Evolutionary conservation across 2,329 filamentous ascomycete species (phyloP), one percentile per base, ranked within the genome.

Genomic region (Simplicillium aogashimaense): DNA sequence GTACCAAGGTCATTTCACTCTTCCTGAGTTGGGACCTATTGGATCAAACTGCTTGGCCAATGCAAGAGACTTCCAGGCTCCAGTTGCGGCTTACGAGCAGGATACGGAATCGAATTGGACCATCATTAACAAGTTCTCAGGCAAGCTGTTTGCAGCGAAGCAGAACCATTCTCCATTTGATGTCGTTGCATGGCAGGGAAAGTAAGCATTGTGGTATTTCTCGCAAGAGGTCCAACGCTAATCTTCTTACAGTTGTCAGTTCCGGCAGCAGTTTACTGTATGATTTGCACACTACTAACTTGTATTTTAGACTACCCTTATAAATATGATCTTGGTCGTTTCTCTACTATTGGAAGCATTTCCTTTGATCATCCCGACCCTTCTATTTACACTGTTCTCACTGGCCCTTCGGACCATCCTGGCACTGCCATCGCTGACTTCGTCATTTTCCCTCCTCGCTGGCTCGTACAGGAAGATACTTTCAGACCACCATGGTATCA

Each of bases 351-450:
- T 31, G 81, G 81, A 17, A 76, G 69, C 39, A 75, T 83, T 46
- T 78, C 74, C 14, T 83, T 73, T 52, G 82, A 86, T 57, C 82
- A 86, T 53, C 81, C 81, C 2, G 82, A 86, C 53, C 82, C 82
- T 1, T 76, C 70, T 43, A 85, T 86, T 53, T 86, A 79, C 62
- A 85, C 74, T 1, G 78, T 83, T 10, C 62, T 81, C 15, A 75
- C 78, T 9, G 75, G 74, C 5, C 74, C 68, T 17, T 74, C 73
- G 16, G 64, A 58, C 15, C 61, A 66, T 41, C 62, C 67, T 0
- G 69, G 70, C 8, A 72, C 73, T 1, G 67, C 73, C 3, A 58
- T 73, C 7, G 76, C 74, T 4, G 78, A 83, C 59, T 81, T 83
- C 48, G 74, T 81, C 51, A 74, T 80, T 56, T 81, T 83, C 59